Percentiles rank a stretch among this genome's conserved stretches.
Evolutionary conservation across 768 basidiomycete species (phyloP).

Genomic region (Suillus fuscotomentosus): DNA sequence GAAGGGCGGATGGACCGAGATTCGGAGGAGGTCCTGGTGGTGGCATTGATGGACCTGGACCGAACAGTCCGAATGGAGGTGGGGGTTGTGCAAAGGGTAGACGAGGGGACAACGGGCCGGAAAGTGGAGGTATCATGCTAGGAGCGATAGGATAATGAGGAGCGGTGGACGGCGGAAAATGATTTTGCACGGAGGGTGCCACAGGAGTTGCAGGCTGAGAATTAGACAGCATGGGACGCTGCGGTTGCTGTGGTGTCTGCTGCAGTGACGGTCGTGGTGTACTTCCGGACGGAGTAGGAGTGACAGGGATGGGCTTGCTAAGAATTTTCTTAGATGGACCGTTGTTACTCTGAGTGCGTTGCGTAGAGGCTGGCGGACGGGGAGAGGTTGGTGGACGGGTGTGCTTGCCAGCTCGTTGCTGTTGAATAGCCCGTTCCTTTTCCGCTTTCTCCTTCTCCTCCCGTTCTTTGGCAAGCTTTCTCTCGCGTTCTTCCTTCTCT

Average conservation of each 20-base stretch:
- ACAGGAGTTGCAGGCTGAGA: slow-evolving; percentile 50
- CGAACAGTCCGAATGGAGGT: slow-evolving; percentile 47
- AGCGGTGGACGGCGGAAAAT: slow-evolving; percentile 43
- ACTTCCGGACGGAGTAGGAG: slow-evolving; percentile 18
- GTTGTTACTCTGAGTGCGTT: slow-evolving; percentile 46
- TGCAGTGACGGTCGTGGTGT: slow-evolving; percentile 24
- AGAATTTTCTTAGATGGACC: slow-evolving; percentile 59
- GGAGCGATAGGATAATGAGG: slow-evolving; percentile 48
- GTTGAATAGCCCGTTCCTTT: slow-evolving; percentile 40
- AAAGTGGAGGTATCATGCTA: slow-evolving; percentile 42
- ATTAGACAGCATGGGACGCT: slow-evolving; percentile 32
- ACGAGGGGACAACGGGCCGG: slow-evolving; percentile 50
- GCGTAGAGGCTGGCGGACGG: slow-evolving; percentile 48
- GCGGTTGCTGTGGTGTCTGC: slow-evolving; percentile 36
- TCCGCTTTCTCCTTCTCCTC: slow-evolving; percentile 59
- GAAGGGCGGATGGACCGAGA: slow-evolving; percentile 53
- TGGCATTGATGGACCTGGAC: slow-evolving; percentile 43
- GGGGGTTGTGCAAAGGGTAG: slow-evolving; percentile 45
- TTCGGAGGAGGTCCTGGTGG: slow-evolving; percentile 42
- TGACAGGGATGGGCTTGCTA: slow-evolving; percentile 40
- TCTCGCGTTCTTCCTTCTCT: slow-evolving; percentile 68
- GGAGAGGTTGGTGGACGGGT: slow-evolving; percentile 52
- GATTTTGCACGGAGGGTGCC: slow-evolving; percentile 23
- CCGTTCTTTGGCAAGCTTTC: slow-evolving; percentile 63
- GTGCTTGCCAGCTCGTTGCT: slow-evolving; percentile 48